Base-by-base conservation (phyloP, 2,329 filamentous ascomycete genomes). In the Tolypocladium inflatum region DNA sequence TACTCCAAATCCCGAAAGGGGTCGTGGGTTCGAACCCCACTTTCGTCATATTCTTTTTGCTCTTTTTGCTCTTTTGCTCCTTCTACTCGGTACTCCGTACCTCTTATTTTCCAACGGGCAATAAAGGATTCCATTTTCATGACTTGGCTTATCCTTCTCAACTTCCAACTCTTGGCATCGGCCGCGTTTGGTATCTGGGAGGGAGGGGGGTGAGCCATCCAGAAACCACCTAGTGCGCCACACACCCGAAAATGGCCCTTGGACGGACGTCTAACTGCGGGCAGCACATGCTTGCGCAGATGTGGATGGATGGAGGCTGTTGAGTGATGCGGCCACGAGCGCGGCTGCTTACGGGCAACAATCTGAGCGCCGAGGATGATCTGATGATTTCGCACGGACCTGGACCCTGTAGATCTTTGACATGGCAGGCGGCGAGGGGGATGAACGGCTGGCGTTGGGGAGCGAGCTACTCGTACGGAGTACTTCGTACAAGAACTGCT, bases 21-120 rank as follows among this genome's bases (percentile, higher is more conserved):
- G 51, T 54, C 51, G 30, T 54, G 51, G 51, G 51, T 54, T 53
- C 51, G 51, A 37, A 54, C 51, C 51, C 51, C 51, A 54, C 51
- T 37, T 54, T 54, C 51, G 51, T 54, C 30, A 54, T 9, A 38
- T 38, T 10, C 19, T 37, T 39, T 54, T 54, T 37, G 30, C 43
- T 9, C 3, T 11, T 21, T 30, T 30, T 30, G 26, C 3, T 45
- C 42, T 2, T n/a, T 0, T 8, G n/a, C n/a, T n/a, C 21, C 19
- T 9, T 4, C 19, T 21, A n/a, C n/a, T n/a, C n/a, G n/a, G n/a
- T n/a, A n/a, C 8, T 42, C 9, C 19, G 7, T 21, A n/a, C 5
- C 8, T 21, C 13, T 26, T 23, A 6, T 2, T 15, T 45, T 45
- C 30, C 30, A 33, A 33, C 30, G 7, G 30, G 6, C 8, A 9